Base-by-base conservation (phyloP, 1,284 basidiomycete species). In the Ceratobasidium sp. region DNA sequence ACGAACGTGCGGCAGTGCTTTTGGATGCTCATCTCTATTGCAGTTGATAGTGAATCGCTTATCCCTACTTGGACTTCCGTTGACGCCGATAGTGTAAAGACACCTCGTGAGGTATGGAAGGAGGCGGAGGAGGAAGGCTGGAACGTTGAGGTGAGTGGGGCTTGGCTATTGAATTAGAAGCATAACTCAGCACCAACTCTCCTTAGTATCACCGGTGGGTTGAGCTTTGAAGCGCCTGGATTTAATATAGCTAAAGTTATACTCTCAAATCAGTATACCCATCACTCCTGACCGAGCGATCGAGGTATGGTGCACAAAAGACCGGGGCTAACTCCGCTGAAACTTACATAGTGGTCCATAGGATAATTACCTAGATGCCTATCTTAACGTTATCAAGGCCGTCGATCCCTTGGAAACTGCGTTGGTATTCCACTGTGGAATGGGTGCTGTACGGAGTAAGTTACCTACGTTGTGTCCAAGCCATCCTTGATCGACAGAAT, bases 351-450 rank as follows among this genome's bases (percentile, higher is more conserved):
- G 11, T n/a, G n/a, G 11, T 41, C 62, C 71, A 5, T 74, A 93
- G 86, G 90, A 95, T 77, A 94, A 94, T 75, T 97, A 97, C 76
- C 85, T 98, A 14, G 97, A 99, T 78, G 91, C 93, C 1, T 97
- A 98, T 77, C 83, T 96, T 19, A 84, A 85, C 13, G 87, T 95
- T 54, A 89, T 99, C 74, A 87, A 88, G 74, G 80, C 85, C 44
- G 87, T 90, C 0, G 92, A 97, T 73, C 95, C 96, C 0, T 79
- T 87, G 7, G 83, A 82, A 21, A 94, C 93, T 0, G 88, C 90
- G 0, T 82, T 99, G 16, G 92, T 99, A 1, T 98, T 99, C 78
- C 96, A 93, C 69, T 98, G 97, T 77, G 96, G 97, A 46, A 95
- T 97, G 85, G 97, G 97, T 49, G 93, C 94, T 1, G 95, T 97